Conservation (phyloP, 257 asterid species). For the Nicotiana benthamiana region DNA sequence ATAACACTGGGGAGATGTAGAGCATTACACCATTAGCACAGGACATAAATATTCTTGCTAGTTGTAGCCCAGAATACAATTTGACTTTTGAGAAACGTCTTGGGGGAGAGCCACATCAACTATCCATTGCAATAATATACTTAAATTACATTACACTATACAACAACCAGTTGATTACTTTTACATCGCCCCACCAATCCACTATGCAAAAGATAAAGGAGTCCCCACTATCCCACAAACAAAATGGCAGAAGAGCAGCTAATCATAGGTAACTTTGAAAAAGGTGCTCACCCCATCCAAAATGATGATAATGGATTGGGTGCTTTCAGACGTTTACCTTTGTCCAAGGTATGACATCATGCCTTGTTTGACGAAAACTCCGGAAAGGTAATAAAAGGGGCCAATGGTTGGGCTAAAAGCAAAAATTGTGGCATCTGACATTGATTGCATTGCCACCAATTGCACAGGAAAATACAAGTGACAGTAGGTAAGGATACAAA, state of each 20-base stretch:
- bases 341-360: conserved; percentile 20
- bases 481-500: conserved; percentile 15
- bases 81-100: no score
- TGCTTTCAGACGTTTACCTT: conserved; percentile 21
- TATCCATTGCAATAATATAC: conserved; percentile 14
- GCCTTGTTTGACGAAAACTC: conserved; percentile 8
- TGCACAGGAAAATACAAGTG: conserved; percentile 7
- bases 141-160: conserved; percentile 8
- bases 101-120: conserved; percentile 8
- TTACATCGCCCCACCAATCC: conserved; percentile 23
- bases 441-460: conserved; percentile 28
- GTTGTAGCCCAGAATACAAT: neutral
- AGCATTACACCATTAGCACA: no score
- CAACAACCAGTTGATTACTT: conserved; percentile 14
- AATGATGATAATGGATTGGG: conserved; percentile 14
- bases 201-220: conserved; percentile 14
- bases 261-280: conserved; percentile 24
- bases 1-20: no score
- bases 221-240: conserved; percentile 41
- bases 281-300: conserved; percentile 20
- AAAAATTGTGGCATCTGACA: conserved; percentile 32
- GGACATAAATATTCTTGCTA: neutral
- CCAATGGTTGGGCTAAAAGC: conserved; percentile 19
- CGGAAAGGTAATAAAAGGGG: neutral
- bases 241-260: conserved; percentile 7